Conservation (phyloP, 495 filamentous ascomycete genomes). For the Daldinia concentrica region DNA sequence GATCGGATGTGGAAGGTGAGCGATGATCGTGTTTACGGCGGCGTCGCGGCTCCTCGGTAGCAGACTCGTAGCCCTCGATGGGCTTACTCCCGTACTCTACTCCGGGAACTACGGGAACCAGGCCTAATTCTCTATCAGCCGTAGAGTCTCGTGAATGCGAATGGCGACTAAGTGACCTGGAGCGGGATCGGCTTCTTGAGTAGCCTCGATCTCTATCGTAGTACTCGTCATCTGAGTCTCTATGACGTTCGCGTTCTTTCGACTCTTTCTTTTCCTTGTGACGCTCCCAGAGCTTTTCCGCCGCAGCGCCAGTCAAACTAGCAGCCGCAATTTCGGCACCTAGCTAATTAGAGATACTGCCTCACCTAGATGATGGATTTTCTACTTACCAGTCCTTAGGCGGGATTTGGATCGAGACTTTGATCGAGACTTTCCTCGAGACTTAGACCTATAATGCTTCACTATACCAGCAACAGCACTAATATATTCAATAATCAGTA, state of each 20-base stretch:
- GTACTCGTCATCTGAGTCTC: constrained; percentile 43
- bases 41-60: constrained; percentile 42
- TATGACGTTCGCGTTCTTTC: constrained; percentile 65
- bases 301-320: constrained; percentile 79
- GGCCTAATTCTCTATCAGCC: constrained; percentile 70
- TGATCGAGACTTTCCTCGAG: constrained; percentile 62
- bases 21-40: constrained; percentile 36
- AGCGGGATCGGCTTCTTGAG: constrained; percentile 59
- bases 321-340: constrained; percentile 74
- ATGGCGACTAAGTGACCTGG: constrained; percentile 53
- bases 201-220: constrained; percentile 53
- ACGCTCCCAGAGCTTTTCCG: constrained; percentile 83
- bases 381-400: constrained; percentile 54
- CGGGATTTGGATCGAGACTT: constrained; percentile 65
- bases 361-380: not conserved
- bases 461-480: constrained; percentile 76
- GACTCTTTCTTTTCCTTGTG: constrained; percentile 73
- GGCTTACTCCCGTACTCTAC: constrained; percentile 55
- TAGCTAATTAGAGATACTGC: constrained; percentile 23
- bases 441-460: constrained; percentile 74
- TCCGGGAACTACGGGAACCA: constrained; percentile 65
- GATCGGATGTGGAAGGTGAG: constrained; percentile 55
- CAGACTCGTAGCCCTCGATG: constrained; percentile 54
- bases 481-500: constrained; percentile 20
- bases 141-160: constrained; percentile 57